Evolutionary conservation across 1,284 basidiomycete genomes (phyloP), one percentile per base, ranked within the genome.

Genomic region (Ustilago sp.): DNA sequence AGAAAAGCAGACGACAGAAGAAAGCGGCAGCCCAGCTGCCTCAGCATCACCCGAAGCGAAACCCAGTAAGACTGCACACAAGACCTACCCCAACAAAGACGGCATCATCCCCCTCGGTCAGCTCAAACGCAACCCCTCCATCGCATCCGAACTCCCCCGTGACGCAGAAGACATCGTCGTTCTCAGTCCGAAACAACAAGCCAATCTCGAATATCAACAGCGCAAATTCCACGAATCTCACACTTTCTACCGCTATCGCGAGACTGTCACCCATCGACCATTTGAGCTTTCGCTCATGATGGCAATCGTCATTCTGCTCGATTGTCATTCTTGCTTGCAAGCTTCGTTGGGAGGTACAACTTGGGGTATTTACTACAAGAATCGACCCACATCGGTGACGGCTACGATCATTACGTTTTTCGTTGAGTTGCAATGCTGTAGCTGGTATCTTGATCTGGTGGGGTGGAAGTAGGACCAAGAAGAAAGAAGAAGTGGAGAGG

Each of bases 191-290:
- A 79, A 75, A 36, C 81, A 85, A 54, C 83, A 85, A 62, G 79
- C 75, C 8, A 80, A 68, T 35, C 74, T 85, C 1, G 76, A 83
- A 65, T 82, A 85, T 39, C 83, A 85, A 52, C 83, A 85, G 59
- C 70, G 82, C 60, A 75, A 79, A 34, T 84, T 85, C 73, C 83
- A 85, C 63, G 68, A 74, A n/a, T 82, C 80, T n/a, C 83, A 85
- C 61, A 83, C 82, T 1, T 95, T 93, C 93, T 95, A 95, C 86
- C 88, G 92, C 47, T 91, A 93, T 8, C 93, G 94, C 85, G 93
- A 92, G 47, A 94, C 93, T 5, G 91, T 91, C 63, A 94, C 94
- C 0, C 93, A 95, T 85, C 88, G 91, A 56, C 93, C 93, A 6
- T 94, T 94, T 92, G 79, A 81, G 23, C 76, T 90, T 91, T 75